phyloP scores from a whole-genome alignment of 2,329 filamentous ascomycete species.

The Sporothrix humicola region DNA sequence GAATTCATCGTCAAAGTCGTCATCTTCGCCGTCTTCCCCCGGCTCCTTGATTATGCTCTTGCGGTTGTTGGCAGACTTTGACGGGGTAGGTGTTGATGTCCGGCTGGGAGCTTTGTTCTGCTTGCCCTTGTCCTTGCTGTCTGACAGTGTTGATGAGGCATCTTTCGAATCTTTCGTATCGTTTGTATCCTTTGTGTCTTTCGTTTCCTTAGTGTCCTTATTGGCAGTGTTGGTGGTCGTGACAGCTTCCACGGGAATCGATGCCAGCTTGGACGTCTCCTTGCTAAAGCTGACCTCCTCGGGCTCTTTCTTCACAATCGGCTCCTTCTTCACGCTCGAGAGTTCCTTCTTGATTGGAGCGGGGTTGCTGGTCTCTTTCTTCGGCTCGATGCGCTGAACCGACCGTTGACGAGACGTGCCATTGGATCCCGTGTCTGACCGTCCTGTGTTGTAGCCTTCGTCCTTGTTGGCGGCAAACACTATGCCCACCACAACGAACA shows the following conservation, averaged over 20 bases:
- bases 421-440: background rate
- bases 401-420: background rate
- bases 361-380: background rate
- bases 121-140: slow-evolving; percentile 5
- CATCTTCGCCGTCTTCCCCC: background rate
- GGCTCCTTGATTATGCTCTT: slow-evolving; percentile 16
- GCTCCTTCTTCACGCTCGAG: background rate
- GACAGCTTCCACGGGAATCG: slow-evolving; percentile 3
- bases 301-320: slow-evolving; percentile 21
- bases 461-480: slow-evolving; percentile 7
- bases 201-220: background rate
- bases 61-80: background rate
- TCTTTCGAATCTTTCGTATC: background rate
- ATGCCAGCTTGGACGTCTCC: background rate
- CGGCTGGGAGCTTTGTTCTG: background rate
- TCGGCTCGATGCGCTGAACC: background rate
- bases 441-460: background rate
- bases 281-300: background rate
- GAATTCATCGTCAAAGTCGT: background rate
- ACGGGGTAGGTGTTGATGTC: background rate
- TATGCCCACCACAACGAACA: slow-evolving; percentile 64
- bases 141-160: too few relatives aligned
- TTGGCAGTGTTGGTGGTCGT: slow-evolving; percentile 6
- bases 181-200: background rate
- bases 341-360: background rate